A percentile compares a stretch with the other conserved stretches of the same genome.
Conservation (phyloP, 306 rosid genomes). For the Casuarina glauca region DNA sequence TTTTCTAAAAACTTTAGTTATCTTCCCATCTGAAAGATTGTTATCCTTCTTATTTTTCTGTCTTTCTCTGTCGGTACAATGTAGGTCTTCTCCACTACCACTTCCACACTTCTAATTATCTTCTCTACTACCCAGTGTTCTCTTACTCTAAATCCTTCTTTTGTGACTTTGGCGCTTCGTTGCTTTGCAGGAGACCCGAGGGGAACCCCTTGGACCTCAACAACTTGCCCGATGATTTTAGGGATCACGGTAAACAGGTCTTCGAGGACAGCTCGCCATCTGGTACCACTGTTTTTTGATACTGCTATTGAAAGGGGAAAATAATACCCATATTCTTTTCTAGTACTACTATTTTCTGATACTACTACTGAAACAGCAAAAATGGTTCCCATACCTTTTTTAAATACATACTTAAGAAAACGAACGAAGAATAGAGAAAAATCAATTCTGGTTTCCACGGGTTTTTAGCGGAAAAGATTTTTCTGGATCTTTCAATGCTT, state of each 20-base stretch:
- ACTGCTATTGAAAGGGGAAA: background rate
- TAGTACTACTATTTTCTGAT: no score
- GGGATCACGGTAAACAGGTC: constrained; percentile 62
- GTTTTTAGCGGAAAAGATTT: background rate
- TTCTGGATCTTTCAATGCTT: background rate
- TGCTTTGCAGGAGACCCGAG: constrained; percentile 70
- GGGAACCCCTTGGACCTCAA: constrained; percentile 87
- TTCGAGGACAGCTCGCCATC: constrained; percentile 49
- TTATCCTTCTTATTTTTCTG: constrained; percentile 38
- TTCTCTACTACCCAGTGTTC: constrained; percentile 6
- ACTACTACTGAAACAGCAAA: no score
- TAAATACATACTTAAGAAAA: no score
- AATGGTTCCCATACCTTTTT: no score
- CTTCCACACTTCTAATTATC: constrained; percentile 15
- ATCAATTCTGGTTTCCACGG: background rate
- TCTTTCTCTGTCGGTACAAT: constrained; percentile 67
- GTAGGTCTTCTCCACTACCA: constrained; percentile 67
- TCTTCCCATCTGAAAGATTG: constrained; percentile 42
- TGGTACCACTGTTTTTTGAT: constrained; percentile 20
- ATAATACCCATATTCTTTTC: background rate
- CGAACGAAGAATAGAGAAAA: background rate
- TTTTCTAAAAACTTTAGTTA: constrained; percentile 39
- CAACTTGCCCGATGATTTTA: constrained; percentile 78
- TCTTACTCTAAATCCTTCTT: constrained; percentile 1
- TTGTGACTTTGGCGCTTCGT: constrained; percentile 16